These are phyloP conservation scores for Lepidium didymum DNA, from an alignment of 345 rosid genomes.

Conservation along the genomic window DNA sequence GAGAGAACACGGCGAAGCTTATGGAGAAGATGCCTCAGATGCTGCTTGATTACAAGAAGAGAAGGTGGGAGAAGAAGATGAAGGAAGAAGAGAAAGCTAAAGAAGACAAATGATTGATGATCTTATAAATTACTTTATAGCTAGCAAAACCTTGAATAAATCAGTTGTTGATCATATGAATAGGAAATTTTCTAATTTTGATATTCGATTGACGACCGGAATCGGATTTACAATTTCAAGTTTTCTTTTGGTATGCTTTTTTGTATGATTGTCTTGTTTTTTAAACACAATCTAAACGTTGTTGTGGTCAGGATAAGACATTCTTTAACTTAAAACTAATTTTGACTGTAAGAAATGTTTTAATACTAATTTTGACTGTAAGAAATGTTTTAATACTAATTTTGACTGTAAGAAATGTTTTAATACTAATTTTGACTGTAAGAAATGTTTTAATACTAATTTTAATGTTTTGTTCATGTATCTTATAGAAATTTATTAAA, in stretches of 20 bases:
- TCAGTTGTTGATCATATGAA: neutral
- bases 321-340: neutral
- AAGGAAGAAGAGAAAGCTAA: slow-evolving; percentile 76
- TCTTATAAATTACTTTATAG: neutral
- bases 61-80: slow-evolving; percentile 94
- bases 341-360: neutral
- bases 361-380: neutral
- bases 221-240: neutral
- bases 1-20: slow-evolving; percentile 70
- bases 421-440: neutral
- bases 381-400: neutral
- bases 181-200: neutral
- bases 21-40: slow-evolving; percentile 87
- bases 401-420: neutral
- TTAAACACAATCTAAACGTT: neutral
- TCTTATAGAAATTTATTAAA: neutral
- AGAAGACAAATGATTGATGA: slow-evolving; percentile 24
- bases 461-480: neutral
- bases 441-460: neutral
- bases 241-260: neutral
- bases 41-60: slow-evolving; percentile 84
- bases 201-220: neutral
- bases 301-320: neutral
- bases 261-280: neutral
- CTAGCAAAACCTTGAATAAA: neutral